A percentile compares a stretch with the other conserved stretches of the same genome.
phyloP scores from a whole-genome alignment of 495 filamentous ascomycete genomes.

The Aspergillus ellipticus region DNA sequence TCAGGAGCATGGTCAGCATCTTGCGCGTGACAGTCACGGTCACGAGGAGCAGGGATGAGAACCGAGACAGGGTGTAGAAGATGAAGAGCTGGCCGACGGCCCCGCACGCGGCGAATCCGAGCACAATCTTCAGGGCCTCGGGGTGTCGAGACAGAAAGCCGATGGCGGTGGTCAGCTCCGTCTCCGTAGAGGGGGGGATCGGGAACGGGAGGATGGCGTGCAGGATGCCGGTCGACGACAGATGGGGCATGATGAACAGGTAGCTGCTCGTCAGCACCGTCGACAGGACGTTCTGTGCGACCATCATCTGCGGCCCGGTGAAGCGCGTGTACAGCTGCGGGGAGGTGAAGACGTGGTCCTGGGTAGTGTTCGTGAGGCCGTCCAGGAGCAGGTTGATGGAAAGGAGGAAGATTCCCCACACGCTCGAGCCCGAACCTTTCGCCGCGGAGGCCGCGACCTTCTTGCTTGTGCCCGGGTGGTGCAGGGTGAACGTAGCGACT shows the following conservation, averaged over 20 bases:
- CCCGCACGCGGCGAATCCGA: slow-evolving; percentile 89
- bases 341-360: slow-evolving; percentile 86
- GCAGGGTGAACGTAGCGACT: slow-evolving; percentile 91
- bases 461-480: slow-evolving; percentile 69
- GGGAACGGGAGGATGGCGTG: slow-evolving; percentile 63
- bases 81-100: slow-evolving; percentile 96
- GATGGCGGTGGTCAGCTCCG: slow-evolving; percentile 74
- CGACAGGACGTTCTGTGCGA: slow-evolving; percentile 86
- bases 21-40: slow-evolving; percentile 97
- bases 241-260: slow-evolving; percentile 71
- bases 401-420: slow-evolving; percentile 80
- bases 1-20: slow-evolving; percentile 98
- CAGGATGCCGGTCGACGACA: slow-evolving; percentile 62
- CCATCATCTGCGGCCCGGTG: slow-evolving; percentile 98
- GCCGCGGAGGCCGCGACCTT: slow-evolving; percentile 53
- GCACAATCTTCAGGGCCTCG: slow-evolving; percentile 73
- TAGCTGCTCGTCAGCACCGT: slow-evolving; percentile 71
- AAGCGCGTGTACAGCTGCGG: slow-evolving; percentile 62
- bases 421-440: slow-evolving; percentile 47
- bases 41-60: slow-evolving; percentile 86
- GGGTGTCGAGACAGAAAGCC: slow-evolving; percentile 77
- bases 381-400: slow-evolving; percentile 93
- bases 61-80: slow-evolving; percentile 90
- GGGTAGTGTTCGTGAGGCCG: slow-evolving; percentile 91
- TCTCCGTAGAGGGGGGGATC: slow-evolving; percentile 48